phyloP scores from a whole-genome alignment of 371 early-diverging fungal genomes.

The Mortierella sp. region DNA sequence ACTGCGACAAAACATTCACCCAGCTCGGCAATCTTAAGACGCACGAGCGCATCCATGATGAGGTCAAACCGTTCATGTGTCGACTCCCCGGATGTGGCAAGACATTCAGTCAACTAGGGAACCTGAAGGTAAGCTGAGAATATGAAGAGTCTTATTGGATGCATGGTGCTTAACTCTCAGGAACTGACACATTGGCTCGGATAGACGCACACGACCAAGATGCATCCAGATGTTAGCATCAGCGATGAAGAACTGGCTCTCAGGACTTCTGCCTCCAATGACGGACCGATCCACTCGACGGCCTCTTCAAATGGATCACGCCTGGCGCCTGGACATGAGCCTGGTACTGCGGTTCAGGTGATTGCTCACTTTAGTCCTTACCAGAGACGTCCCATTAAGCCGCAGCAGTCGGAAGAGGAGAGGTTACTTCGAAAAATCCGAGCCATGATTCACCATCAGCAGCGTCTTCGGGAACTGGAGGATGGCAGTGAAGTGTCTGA shows the following conservation, averaged over 20 bases:
- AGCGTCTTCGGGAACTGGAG: constrained; percentile 38
- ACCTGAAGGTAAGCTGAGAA: constrained; percentile 59
- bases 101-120: constrained; percentile 76
- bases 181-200: not conserved
- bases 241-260: constrained; percentile 46
- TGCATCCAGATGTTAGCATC: constrained; percentile 45
- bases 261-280: constrained; percentile 8
- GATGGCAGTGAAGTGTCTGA: constrained; percentile 51
- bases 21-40: constrained; percentile 86
- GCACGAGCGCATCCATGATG: constrained; percentile 78
- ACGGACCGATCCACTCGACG: not conserved
- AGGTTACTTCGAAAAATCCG: constrained; percentile 38
- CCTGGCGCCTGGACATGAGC: constrained; percentile 18
- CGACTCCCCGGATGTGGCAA: constrained; percentile 66
- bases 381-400: constrained; percentile 51
- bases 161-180: not conserved
- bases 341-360: constrained; percentile 38
- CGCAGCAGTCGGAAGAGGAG: constrained; percentile 49
- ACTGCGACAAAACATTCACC: constrained; percentile 80
- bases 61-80: constrained; percentile 79
- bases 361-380: constrained; percentile 49
- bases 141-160: not conserved
- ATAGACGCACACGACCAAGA: constrained; percentile 46
- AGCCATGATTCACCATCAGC: constrained; percentile 47
- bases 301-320: constrained; percentile 13